phyloP scores from a whole-genome alignment of 2,329 filamentous ascomycete species.

The Fusarium succisae region DNA sequence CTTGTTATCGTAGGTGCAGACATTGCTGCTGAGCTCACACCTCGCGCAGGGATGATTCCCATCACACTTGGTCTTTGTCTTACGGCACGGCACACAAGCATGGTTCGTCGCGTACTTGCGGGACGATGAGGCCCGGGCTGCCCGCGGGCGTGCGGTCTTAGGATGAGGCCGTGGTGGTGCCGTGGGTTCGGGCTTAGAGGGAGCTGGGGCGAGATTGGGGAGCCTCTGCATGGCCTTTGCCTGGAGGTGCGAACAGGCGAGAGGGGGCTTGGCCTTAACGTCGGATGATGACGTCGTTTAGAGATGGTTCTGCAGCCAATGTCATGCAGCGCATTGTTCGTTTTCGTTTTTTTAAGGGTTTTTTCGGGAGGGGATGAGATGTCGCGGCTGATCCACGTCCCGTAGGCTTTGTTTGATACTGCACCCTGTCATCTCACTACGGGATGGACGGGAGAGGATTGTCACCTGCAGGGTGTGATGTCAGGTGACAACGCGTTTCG shows the following conservation, averaged over 20 bases:
- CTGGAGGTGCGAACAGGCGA: neutral
- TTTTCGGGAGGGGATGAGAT: neutral
- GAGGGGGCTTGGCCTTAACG: neutral
- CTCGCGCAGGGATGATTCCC: constrained; percentile 4
- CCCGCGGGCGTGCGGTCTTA: neutral
- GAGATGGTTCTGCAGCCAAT: neutral
- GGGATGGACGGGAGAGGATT: neutral
- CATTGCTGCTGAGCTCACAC: neutral
- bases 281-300: constrained; percentile 16
- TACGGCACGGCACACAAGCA: constrained; percentile 14
- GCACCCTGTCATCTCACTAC: neutral
- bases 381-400: neutral
- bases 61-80: constrained; percentile 22
- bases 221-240: constrained; percentile 6
- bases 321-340: neutral
- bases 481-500: constrained; percentile 5
- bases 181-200: neutral
- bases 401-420: neutral
- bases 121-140: neutral
- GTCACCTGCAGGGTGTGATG: neutral
- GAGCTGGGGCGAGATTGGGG: constrained; percentile 8
- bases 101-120: constrained; percentile 11
- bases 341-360: neutral
- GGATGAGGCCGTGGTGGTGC: neutral
- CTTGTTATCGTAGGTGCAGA: constrained; percentile 13